Percentiles rank a stretch among this genome's conserved stretches.
Conservation (phyloP, 495 filamentous ascomycete genomes). For the Bathelium albidoporum region DNA sequence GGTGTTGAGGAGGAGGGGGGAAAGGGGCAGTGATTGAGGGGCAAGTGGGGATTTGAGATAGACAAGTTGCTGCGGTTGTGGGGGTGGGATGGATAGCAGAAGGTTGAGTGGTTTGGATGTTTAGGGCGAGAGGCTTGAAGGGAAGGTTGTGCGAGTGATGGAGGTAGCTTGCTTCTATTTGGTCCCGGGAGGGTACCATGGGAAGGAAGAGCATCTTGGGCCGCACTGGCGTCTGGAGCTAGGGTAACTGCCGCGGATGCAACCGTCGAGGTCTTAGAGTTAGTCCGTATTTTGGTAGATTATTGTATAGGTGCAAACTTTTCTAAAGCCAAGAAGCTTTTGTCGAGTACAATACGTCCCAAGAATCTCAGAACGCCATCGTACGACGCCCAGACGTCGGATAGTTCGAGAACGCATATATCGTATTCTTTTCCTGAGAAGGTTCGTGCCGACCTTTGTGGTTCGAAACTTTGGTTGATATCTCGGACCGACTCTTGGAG, state of each 20-base stretch:
- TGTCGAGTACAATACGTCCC: no score
- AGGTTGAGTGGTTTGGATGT: background rate
- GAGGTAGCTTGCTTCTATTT: no score
- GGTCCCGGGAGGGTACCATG: background rate
- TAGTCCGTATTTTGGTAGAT: background rate
- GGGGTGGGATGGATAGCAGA: background rate
- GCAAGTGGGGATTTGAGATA: background rate
- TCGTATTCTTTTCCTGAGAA: background rate
- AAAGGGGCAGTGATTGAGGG: conserved; percentile 17
- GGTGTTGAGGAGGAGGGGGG: conserved; percentile 23
- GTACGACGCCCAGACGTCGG: background rate
- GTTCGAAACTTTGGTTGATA: background rate
- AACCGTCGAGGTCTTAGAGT: background rate
- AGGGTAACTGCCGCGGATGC: background rate
- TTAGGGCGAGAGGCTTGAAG: no score
- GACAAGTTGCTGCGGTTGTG: background rate
- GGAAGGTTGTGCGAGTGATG: no score
- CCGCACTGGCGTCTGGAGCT: background rate
- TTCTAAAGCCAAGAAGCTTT: background rate
- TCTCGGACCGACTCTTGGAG: background rate
- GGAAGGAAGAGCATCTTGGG: background rate
- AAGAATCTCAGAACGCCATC: background rate
- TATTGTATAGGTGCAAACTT: background rate
- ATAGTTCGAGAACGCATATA: background rate
- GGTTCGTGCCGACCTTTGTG: background rate